phyloP scores from a whole-genome alignment of 108 stramenopile genomes.

The Poteriospumella lacustris region DNA sequence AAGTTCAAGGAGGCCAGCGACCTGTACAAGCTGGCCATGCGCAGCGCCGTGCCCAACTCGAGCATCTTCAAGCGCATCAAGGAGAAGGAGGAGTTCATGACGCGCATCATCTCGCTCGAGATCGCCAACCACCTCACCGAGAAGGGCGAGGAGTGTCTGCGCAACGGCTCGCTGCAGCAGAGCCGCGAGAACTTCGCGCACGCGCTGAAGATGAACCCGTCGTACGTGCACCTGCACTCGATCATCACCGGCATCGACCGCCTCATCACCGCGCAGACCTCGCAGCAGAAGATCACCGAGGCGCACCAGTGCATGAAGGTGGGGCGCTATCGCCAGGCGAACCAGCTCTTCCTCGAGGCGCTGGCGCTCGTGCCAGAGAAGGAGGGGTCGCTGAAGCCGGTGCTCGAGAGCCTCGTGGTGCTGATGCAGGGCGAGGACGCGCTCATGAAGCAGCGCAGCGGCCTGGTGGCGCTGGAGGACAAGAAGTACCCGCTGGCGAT shows the following conservation, averaged over 20 bases:
- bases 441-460: background rate
- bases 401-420: background rate
- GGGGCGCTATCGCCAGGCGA: background rate
- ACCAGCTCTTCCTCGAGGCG: background rate
- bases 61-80: background rate
- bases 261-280: background rate
- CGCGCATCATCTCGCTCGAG: background rate
- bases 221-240: background rate
- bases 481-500: slow-evolving; percentile 1
- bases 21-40: background rate
- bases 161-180: background rate
- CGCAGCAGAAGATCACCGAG: background rate
- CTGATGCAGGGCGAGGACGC: slow-evolving; percentile 12
- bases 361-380: background rate
- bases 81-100: slow-evolving; percentile 1
- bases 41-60: background rate
- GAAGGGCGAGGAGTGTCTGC: background rate
- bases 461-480: background rate
- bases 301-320: background rate
- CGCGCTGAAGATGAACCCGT: background rate
- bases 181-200: background rate
- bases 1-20: slow-evolving; percentile 2
- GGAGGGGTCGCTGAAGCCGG: background rate
- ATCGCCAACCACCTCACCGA: background rate
- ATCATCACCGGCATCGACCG: background rate